Evolutionary conservation across 2,329 filamentous ascomycete species (phyloP).

Genomic region (Raffaelea albimanens): DNA sequence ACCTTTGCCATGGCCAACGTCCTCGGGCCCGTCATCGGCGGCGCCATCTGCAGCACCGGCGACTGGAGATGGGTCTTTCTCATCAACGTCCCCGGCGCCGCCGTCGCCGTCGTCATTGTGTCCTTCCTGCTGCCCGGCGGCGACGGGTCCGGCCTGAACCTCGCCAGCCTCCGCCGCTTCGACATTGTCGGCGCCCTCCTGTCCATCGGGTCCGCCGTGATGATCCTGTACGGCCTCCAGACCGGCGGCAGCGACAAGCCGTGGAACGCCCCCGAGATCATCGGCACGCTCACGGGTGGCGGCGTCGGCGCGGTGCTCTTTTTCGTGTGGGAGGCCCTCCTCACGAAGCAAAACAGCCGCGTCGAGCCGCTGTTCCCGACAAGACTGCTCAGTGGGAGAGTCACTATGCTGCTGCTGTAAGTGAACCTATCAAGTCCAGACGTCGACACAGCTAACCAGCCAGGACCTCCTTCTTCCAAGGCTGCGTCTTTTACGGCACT

Average conservation of each 20-base stretch:
- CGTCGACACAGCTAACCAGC: no score
- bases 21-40: neutral
- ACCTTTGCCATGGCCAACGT: neutral
- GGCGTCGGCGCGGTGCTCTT: constrained; percentile 17
- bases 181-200: constrained; percentile 24
- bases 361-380: constrained; percentile 25
- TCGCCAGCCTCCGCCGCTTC: constrained; percentile 12
- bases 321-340: constrained; percentile 18
- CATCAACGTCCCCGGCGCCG: neutral
- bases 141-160: neutral
- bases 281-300: constrained; percentile 19
- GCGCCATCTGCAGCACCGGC: neutral
- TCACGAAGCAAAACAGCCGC: neutral
- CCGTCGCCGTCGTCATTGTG: neutral
- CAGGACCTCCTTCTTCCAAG: constrained; percentile 12
- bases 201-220: constrained; percentile 28
- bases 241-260: constrained; percentile 30
- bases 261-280: constrained; percentile 30
- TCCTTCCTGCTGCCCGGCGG: constrained; percentile 13
- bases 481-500: constrained; percentile 23
- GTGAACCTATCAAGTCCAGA: no score
- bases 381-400: constrained; percentile 20
- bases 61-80: neutral
- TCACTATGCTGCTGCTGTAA: constrained; percentile 24
- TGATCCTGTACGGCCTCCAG: constrained; percentile 36